Evolutionary conservation across 1,284 basidiomycete genomes (phyloP).

Genomic region (Rhodotorula glutinis): DNA sequence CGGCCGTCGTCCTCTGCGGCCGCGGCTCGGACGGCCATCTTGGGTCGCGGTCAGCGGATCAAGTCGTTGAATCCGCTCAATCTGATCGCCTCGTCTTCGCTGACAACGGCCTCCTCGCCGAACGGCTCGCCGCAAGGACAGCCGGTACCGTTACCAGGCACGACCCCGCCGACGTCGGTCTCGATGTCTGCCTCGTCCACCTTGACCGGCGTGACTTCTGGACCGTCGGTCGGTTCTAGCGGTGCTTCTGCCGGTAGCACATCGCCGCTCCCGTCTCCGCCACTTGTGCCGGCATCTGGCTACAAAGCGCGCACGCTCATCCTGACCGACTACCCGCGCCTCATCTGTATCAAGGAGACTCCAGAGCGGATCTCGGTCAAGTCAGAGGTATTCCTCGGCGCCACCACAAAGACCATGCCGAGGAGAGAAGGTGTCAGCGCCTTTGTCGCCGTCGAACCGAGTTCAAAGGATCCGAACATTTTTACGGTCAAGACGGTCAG

Average conservation of each 20-base stretch:
- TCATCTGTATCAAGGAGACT: slow-evolving; percentile 55
- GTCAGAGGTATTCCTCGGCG: slow-evolving; percentile 51
- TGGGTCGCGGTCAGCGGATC: slow-evolving; percentile 41
- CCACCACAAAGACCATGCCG: slow-evolving; percentile 17
- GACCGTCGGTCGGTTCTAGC: not conserved
- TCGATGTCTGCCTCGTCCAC: not conserved
- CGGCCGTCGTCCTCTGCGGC: slow-evolving; percentile 12
- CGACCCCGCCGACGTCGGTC: slow-evolving; percentile 4
- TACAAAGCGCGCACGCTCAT: slow-evolving; percentile 53
- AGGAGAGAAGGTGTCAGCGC: slow-evolving; percentile 15
- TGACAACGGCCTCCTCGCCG: not conserved
- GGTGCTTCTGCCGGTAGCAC: not conserved
- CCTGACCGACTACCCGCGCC: slow-evolving; percentile 54
- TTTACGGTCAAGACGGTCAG: slow-evolving; percentile 34
- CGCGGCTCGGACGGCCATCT: slow-evolving; percentile 10
- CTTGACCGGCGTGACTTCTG: not conserved
- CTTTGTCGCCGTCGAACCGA: slow-evolving; percentile 30
- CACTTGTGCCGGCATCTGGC: slow-evolving; percentile 31
- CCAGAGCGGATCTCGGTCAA: slow-evolving; percentile 50
- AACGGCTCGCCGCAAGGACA: not conserved
- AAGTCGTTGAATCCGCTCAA: slow-evolving; percentile 39
- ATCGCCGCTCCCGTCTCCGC: not conserved
- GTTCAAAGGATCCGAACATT: slow-evolving; percentile 15
- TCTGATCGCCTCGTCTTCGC: slow-evolving; percentile 13
- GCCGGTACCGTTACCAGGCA: not conserved